Conservation (phyloP, 2,329 filamentous ascomycete species). For the Penicillium concentricum region DNA sequence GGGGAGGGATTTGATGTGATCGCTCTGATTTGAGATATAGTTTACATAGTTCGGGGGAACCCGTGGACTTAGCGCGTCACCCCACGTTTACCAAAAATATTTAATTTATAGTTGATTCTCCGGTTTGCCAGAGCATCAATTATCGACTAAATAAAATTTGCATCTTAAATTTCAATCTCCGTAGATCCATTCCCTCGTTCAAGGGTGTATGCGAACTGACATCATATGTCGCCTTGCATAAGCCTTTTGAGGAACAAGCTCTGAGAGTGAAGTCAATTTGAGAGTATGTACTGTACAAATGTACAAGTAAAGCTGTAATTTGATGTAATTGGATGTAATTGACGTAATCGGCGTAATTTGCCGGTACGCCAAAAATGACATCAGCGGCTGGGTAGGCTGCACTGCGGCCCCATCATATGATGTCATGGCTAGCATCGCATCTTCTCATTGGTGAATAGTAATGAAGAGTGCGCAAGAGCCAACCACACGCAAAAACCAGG, state of each 20-base stretch:
- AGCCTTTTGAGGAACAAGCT: too few species aligned
- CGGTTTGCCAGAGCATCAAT: too few species aligned
- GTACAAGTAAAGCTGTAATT: too few species aligned
- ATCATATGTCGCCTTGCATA: background rate
- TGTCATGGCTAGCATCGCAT: slow-evolving; percentile 9
- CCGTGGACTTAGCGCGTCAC: background rate
- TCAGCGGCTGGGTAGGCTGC: slow-evolving; percentile 18
- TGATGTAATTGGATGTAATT: background rate
- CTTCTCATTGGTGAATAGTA: slow-evolving; percentile 17
- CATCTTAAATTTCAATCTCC: too few species aligned
- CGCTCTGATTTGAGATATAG: background rate
- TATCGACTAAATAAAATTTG: background rate
- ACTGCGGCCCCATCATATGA: slow-evolving; percentile 9
- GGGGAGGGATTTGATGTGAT: background rate
- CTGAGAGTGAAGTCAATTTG: too few species aligned
- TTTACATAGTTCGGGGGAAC: background rate
- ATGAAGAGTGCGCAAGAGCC: background rate
- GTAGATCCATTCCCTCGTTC: too few species aligned
- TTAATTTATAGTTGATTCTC: background rate
- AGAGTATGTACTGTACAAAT: too few species aligned
- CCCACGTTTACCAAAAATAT: background rate
- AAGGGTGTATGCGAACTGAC: background rate
- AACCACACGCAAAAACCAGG: slow-evolving; percentile 16
- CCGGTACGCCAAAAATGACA: slow-evolving; percentile 13
- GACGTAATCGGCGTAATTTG: background rate